Percentiles rank a stretch among this genome's conserved stretches.
phyloP scores from a whole-genome alignment of 805 yeast genomes.

The Candida orba region DNA sequence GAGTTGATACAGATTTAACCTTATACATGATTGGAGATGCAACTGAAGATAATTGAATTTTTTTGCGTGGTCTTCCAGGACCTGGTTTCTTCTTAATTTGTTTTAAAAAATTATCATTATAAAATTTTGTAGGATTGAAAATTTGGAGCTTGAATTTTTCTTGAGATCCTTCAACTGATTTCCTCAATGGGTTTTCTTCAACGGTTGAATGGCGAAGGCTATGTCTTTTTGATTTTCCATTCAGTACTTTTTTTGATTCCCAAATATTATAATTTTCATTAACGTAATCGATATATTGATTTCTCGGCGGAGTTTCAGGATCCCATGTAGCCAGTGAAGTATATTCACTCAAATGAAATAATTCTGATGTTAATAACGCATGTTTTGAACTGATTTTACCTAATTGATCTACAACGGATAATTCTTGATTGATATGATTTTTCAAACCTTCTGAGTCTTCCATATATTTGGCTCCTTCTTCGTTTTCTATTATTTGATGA shows the following conservation, averaged over 20 bases:
- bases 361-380: slow-evolving; percentile 46
- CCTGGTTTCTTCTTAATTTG: neutral
- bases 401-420: slow-evolving; percentile 26
- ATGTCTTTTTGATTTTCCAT: slow-evolving; percentile 17
- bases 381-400: slow-evolving; percentile 39
- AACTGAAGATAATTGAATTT: neutral
- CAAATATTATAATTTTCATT: slow-evolving; percentile 17
- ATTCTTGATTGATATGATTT: neutral
- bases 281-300: slow-evolving; percentile 23
- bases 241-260: slow-evolving; percentile 16
- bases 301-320: slow-evolving; percentile 38
- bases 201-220: slow-evolving; percentile 13
- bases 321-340: slow-evolving; percentile 57
- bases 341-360: slow-evolving; percentile 56
- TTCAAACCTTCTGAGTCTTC: slow-evolving; percentile 4
- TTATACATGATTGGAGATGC: neutral
- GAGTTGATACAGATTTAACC: neutral
- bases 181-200: slow-evolving; percentile 12
- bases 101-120: slow-evolving; percentile 15
- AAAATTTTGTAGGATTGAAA: slow-evolving; percentile 18
- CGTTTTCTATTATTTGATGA: slow-evolving; percentile 3
- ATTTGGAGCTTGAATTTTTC: slow-evolving; percentile 11
- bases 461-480: neutral
- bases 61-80: neutral
- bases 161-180: slow-evolving; percentile 10